phyloP scores from a whole-genome alignment of 78 protist genomes.

The Capsaspora owczarzaki region DNA sequence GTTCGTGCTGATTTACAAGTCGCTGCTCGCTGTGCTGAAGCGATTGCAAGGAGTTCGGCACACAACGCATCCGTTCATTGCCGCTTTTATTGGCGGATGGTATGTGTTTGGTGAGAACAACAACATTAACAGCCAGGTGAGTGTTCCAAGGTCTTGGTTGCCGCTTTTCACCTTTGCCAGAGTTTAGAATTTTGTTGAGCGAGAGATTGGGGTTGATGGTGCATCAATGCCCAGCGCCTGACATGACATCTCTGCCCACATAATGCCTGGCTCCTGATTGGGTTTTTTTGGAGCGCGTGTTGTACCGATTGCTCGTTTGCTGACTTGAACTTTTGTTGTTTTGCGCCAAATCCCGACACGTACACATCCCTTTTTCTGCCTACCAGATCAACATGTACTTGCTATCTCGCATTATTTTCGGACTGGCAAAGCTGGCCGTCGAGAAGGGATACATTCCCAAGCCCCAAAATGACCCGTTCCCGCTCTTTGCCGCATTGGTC shows the following conservation, averaged over 20 bases:
- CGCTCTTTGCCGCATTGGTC: background rate
- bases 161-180: no score
- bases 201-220: no score
- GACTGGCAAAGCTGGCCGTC: background rate
- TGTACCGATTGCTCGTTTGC: no score
- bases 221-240: no score
- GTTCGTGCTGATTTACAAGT: constrained; percentile 1
- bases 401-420: background rate
- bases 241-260: no score
- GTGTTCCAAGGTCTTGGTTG: no score
- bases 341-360: no score
- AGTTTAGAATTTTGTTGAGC: no score
- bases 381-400: constrained; percentile 4
- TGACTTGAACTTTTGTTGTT: no score
- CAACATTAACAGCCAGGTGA: background rate
- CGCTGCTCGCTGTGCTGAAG: background rate
- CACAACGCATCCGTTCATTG: background rate
- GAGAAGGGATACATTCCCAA: background rate
- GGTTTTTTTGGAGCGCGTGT: no score
- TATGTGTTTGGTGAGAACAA: background rate
- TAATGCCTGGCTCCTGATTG: no score
- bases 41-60: background rate
- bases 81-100: background rate
- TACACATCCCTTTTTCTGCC: no score
- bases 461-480: background rate